phyloP scores from a whole-genome alignment of 495 filamentous ascomycete species.

The Elasticomyces elasticus region DNA sequence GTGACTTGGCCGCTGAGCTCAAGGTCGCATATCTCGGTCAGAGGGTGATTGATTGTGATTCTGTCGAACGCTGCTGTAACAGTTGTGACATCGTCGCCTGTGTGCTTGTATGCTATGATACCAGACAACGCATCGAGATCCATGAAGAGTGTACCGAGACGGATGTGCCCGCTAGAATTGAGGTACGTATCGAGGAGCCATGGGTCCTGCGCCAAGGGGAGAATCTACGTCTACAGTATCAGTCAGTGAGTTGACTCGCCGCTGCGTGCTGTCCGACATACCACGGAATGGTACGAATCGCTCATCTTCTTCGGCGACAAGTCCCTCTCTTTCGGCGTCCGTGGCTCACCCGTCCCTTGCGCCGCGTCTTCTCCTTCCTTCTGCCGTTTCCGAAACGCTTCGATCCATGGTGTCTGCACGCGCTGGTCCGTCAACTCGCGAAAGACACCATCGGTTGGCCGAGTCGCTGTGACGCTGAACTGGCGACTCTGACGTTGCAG shows the following conservation, averaged over 20 bases:
- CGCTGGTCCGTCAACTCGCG: conserved; percentile 43
- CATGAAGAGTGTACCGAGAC: conserved; percentile 66
- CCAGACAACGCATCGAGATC: conserved; percentile 76
- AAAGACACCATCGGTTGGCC: conserved; percentile 43
- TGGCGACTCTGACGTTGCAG: background rate
- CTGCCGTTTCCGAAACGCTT: conserved; percentile 47
- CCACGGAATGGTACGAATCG: conserved; percentile 54
- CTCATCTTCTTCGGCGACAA: conserved; percentile 54
- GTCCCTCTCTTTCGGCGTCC: conserved; percentile 37
- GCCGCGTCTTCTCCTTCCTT: conserved; percentile 26
- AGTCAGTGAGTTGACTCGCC: conserved; percentile 17
- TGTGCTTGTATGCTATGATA: conserved; percentile 73
- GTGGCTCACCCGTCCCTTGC: conserved; percentile 7
- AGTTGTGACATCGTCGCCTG: conserved; percentile 62
- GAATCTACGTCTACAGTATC: conserved; percentile 36
- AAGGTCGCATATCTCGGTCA: conserved; percentile 72
- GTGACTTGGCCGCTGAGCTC: conserved; percentile 72
- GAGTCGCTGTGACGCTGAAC: conserved; percentile 19
- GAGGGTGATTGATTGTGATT: conserved; percentile 62
- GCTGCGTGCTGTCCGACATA: conserved; percentile 30
- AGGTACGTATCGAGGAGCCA: conserved; percentile 63
- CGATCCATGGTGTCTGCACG: conserved; percentile 61
- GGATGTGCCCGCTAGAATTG: conserved; percentile 55
- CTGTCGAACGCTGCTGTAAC: conserved; percentile 76
- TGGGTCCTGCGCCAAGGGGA: conserved; percentile 58